A percentile compares a stretch with the other conserved stretches of the same genome.
These are phyloP conservation scores for Macadamia integrifolia DNA, from an alignment of 164 flowering plant genomes.

Conservation along the genomic window DNA sequence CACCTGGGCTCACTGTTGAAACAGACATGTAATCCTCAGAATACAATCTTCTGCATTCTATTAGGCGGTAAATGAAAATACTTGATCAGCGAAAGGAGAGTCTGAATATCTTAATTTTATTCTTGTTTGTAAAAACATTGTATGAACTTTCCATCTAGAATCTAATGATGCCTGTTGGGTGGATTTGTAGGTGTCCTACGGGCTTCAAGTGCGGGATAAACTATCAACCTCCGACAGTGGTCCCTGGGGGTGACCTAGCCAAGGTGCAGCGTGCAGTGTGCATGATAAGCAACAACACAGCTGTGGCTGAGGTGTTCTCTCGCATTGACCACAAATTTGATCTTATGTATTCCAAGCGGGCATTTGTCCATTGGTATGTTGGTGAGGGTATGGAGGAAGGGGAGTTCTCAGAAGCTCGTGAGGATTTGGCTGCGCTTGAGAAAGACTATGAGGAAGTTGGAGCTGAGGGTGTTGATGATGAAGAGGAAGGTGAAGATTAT, in stretches of 20 bases:
- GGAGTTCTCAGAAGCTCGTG: constrained; percentile 82
- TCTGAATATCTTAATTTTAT: no score
- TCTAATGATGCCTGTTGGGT: background rate
- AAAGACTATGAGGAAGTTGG: constrained; percentile 81
- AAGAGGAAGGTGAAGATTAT: constrained; percentile 53
- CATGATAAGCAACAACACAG: constrained; percentile 89
- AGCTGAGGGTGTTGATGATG: constrained; percentile 62
- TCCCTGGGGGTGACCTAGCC: constrained; percentile 80
- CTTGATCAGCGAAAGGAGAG: no score
- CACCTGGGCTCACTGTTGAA: no score
- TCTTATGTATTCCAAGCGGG: constrained; percentile 74
- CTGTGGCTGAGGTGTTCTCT: constrained; percentile 72
- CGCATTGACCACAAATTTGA: constrained; percentile 72
- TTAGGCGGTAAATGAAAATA: no score
- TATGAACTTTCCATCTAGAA: background rate
- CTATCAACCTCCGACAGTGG: constrained; percentile 75
- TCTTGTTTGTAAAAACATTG: background rate
- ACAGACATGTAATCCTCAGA: no score
- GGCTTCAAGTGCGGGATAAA: constrained; percentile 86
- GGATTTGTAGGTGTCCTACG: constrained; percentile 63
- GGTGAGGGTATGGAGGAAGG: constrained; percentile 95
- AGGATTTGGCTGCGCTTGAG: constrained; percentile 80
- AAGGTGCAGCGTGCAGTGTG: constrained; percentile 84
- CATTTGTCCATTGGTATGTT: constrained; percentile 84
- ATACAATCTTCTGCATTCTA: no score